phyloP scores from a whole-genome alignment of 2,329 filamentous ascomycete genomes.

The Cryoendolithus antarcticus region DNA sequence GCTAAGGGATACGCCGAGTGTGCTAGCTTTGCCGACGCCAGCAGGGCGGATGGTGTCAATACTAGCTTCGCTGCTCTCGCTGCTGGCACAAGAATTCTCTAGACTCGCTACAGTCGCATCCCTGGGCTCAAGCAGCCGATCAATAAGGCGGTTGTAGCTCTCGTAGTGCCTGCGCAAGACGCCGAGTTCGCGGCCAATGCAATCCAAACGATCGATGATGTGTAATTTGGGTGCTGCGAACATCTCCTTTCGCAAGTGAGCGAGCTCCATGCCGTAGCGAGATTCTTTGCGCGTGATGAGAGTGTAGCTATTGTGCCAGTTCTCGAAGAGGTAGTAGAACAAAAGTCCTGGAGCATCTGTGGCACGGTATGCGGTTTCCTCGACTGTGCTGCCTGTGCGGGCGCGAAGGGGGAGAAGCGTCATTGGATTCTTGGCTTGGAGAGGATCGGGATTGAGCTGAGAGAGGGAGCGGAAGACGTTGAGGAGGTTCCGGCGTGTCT shows the following conservation, averaged over 20 bases:
- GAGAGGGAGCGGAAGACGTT: slow-evolving; percentile 52
- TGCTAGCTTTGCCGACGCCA: slow-evolving; percentile 18
- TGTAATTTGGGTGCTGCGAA: slow-evolving; percentile 36
- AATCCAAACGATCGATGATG: slow-evolving; percentile 42
- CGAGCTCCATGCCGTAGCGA: slow-evolving; percentile 36
- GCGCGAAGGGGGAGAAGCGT: slow-evolving; percentile 33
- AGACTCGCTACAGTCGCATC: slow-evolving; percentile 31
- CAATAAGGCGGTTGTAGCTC: slow-evolving; percentile 48
- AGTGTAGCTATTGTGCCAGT: slow-evolving; percentile 48
- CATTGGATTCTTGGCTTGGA: slow-evolving; percentile 25
- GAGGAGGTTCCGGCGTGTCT: slow-evolving; percentile 45
- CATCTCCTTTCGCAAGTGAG: slow-evolving; percentile 38
- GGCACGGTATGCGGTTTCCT: slow-evolving; percentile 33
- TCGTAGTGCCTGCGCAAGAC: slow-evolving; percentile 49
- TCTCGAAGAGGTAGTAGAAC: slow-evolving; percentile 57
- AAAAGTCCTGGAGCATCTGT: slow-evolving; percentile 47
- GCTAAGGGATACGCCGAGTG: slow-evolving; percentile 33
- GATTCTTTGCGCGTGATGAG: slow-evolving; percentile 39
- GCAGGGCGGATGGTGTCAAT: slow-evolving; percentile 15
- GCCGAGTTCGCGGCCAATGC: slow-evolving; percentile 48
- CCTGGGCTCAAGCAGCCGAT: slow-evolving; percentile 40
- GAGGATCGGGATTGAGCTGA: slow-evolving; percentile 33
- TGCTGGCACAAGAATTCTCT: slow-evolving; percentile 29
- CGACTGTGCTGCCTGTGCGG: slow-evolving; percentile 31
- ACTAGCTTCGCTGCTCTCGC: slow-evolving; percentile 10